These are phyloP conservation scores for Gracilaria gracilis DNA, from an alignment of 23 red algal species.

Conservation along the genomic window DNA sequence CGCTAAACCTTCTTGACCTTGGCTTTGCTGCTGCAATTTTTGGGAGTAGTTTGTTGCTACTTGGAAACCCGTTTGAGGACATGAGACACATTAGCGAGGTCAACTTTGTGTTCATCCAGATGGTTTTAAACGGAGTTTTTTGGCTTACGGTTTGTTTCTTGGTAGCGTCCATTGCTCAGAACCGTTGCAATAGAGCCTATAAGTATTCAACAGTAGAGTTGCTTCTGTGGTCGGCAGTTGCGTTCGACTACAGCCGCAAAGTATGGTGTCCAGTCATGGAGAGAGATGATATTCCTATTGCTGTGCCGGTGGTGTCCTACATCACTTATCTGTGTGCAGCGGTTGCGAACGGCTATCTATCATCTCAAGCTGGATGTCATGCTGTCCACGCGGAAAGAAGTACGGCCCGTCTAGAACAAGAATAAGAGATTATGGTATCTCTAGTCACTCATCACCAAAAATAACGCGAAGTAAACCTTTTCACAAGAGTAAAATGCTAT, in stretches of 20 bases:
- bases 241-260: slow-evolving; percentile 31
- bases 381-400: slow-evolving; percentile 1
- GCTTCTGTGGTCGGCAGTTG: slow-evolving; percentile 25
- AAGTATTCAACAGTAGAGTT: slow-evolving; percentile 46
- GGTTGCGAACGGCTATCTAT: slow-evolving; percentile 24
- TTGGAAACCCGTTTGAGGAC: slow-evolving; percentile 65
- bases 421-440: slow-evolving; percentile 19
- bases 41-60: slow-evolving; percentile 28
- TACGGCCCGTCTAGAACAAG: background rate
- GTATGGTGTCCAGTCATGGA: slow-evolving; percentile 74
- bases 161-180: slow-evolving; percentile 42
- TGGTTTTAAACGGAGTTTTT: slow-evolving; percentile 49
- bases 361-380: slow-evolving; percentile 39
- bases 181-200: slow-evolving; percentile 39
- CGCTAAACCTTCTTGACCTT: slow-evolving; percentile 66
- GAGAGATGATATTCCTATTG: slow-evolving; percentile 61
- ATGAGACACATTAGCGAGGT: slow-evolving; percentile 70
- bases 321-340: slow-evolving; percentile 22
- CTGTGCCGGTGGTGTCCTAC: slow-evolving; percentile 15
- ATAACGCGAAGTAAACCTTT: background rate
- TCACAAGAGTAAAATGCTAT: too few relatives aligned
- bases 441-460: slow-evolving; percentile 4
- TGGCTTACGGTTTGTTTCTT: slow-evolving; percentile 56
- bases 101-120: slow-evolving; percentile 69
- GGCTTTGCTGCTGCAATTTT: slow-evolving; percentile 57